Evolutionary conservation across 345 rosid species (phyloP), one percentile per base, ranked within the genome.

Genomic region (Salix brachista): DNA sequence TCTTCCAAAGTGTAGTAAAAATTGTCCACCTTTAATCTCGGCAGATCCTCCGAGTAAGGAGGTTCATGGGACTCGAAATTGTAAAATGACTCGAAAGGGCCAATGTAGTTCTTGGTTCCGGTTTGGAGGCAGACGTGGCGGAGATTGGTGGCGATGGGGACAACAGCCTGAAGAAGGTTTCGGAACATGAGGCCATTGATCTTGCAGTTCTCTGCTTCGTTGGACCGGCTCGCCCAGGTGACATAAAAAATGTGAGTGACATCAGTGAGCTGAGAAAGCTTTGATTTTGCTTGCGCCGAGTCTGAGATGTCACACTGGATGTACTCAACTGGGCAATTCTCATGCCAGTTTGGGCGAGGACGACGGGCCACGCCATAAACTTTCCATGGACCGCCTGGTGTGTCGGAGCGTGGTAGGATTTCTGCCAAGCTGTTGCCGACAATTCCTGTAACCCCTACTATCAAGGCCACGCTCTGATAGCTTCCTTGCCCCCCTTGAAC

Each of bases 11-110:
- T 73, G 68, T 93, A 88, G 36, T 90, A 90, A 67, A 91, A 93
- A 48, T 88, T 93, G 19, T 85, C 87, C 1, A 39, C 41, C 75
- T 84, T 75, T 74, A 91, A 66, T 75, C 98, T 83, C 6, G 95
- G 92, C 48, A 93, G 70, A 42, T 93, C 97, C 82, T 93, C 94
- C 0, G 93, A 84, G 77, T 86, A 93, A 1, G 97, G 97, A 5
- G 93, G 70, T 2, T 90, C 93, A 56, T 87, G 92, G 11, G 36
- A 39, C 23, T 73, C 36, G 62, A 77, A 41, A 64, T 67, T 77
- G 6, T 79, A 83, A 0, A 21, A 2, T 19, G 37, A 46, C 28
- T 79, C 86, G 78, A 86, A 84, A 0, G 97, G 86, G 4, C 92
- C 97, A 4, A 80, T 0, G 78, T 91, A 93, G 77, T 90, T 94